Base-by-base conservation (phyloP, 225 moss, liverwort and hornwort genomes). In the Physcomitrium patens region DNA sequence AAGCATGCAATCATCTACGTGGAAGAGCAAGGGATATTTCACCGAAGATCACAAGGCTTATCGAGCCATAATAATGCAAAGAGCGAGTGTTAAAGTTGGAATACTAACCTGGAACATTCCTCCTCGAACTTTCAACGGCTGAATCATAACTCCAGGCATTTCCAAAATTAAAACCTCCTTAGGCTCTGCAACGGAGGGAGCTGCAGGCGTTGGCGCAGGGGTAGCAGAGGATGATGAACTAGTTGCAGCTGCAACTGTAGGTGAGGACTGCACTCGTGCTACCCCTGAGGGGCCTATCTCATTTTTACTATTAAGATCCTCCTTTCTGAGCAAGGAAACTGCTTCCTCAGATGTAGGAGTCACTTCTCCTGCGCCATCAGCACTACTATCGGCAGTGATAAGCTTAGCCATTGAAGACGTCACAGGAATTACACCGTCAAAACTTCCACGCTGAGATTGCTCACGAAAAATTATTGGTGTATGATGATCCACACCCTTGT, bases 61-160 rank as follows among this genome's bases (percentile, higher is more conserved):
- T 54, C 67, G 31, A 41, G 45, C 26, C n/a, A 49, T 43, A 58
- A 3, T 26, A 55, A 66, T 50, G 37, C 51, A 41, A 31, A 44
- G 15, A 53, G 60, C 1, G 22, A 43, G 17, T 31, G 45, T 18
- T 12, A 42, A 78, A 44, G 56, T 44, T 13, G 65, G 42, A 52
- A 57, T 67, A 15, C 74, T 22, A 89, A 99, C 99, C 87, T 99
- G 95, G 54, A 99, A 95, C 90, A 93, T 91, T 89, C 99, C 99
- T 84, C 95, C 86, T 81, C 88, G 79, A 14, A 93, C 68, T 88
- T 90, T 91, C 55, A 90, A 77, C 10, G 93, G 85, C 77, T 95
- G 95, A 83, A 99, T 89, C 90, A 99, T 89, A 59, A 89, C 87
- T 47, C 80, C 95, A 60, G 93, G 91, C 63, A 93, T 83, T 82